Evolutionary conservation across 148 eudicot genomes (phyloP).

Genomic region (Rhododendron molle): DNA sequence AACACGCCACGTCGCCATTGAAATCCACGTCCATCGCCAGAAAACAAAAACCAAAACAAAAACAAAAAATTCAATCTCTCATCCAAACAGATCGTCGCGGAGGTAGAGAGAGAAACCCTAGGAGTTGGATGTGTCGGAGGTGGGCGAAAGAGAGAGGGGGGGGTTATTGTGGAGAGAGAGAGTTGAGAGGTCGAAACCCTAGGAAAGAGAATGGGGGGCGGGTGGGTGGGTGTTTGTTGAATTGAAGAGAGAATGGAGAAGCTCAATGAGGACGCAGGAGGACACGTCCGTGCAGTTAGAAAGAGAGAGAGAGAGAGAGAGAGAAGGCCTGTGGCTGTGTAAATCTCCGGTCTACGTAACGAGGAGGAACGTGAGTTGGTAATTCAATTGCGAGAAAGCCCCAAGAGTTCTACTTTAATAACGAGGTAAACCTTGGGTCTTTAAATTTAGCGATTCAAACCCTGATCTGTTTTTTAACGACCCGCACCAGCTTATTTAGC

Average conservation of each 20-base stretch:
- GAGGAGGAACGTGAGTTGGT: not conserved
- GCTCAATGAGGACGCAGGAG: not conserved
- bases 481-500: no score
- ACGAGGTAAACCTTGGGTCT: not conserved
- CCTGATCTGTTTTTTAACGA: not conserved
- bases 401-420: not conserved
- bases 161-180: not conserved
- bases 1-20: constrained; percentile 55
- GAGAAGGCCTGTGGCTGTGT: not conserved
- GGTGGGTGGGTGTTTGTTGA: not conserved
- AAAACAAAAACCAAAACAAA: constrained; percentile 1
- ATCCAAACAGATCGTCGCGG: constrained; percentile 25
- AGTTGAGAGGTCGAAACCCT: not conserved
- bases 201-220: not conserved
- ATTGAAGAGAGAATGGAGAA: not conserved
- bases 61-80: constrained; percentile 19
- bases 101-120: not conserved
- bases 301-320: no score
- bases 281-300: not conserved
- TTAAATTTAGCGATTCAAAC: not conserved
- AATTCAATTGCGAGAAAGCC: not conserved
- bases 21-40: constrained; percentile 64
- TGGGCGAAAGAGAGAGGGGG: not conserved
- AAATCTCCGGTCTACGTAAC: constrained; percentile 1
- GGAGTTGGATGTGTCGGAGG: not conserved